Evolutionary conservation across 805 yeast species (phyloP), one percentile per base, ranked within the genome.

Genomic region (Ogataea sp.): DNA sequence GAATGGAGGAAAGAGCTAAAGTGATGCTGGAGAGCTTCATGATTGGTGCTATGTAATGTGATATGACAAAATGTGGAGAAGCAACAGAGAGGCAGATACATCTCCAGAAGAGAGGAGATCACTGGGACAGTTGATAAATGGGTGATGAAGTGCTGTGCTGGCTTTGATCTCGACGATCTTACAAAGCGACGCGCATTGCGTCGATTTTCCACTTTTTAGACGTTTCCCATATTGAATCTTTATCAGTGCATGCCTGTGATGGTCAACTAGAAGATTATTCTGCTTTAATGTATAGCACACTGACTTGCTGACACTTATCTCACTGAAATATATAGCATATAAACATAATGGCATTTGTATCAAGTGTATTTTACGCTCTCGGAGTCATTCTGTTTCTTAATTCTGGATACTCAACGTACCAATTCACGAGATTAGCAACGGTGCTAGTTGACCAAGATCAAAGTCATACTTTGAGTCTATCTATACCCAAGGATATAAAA

Each of bases 391-490:
- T 55, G 34, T 58, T 75, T 28, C 37, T 64, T 1, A 80, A 76
- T 50, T 67, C 78, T 1, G 76, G 71, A 1, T 74, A 71, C 45
- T 75, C 80, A 6, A 66, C 80, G 2, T 70, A 67, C 45, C 79
- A 75, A 48, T 66, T 65, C 55, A 69, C 68, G 48, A 70, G 67
- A 48, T 54, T 67, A 27, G 40, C 53, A 20, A 55, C 65, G 44
- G 37, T 52, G 33, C 20, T 43, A 11, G 37, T 48, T 6, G 32
- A n/a, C n/a, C n/a, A n/a, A n/a, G n/a, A n/a, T n/a, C n/a, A n/a
- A n/a, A n/a, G n/a, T n/a, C n/a, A n/a, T n/a, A n/a, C n/a, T 11
- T 23, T 34, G 44, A 47, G 11, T 6, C 18, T 29, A 6, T 6
- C 18, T 6, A 6, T 71, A 32, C 77, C 78, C 2, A 36, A 52